phyloP scores from a whole-genome alignment of 495 filamentous ascomycete species.

The Podospora conica region DNA sequence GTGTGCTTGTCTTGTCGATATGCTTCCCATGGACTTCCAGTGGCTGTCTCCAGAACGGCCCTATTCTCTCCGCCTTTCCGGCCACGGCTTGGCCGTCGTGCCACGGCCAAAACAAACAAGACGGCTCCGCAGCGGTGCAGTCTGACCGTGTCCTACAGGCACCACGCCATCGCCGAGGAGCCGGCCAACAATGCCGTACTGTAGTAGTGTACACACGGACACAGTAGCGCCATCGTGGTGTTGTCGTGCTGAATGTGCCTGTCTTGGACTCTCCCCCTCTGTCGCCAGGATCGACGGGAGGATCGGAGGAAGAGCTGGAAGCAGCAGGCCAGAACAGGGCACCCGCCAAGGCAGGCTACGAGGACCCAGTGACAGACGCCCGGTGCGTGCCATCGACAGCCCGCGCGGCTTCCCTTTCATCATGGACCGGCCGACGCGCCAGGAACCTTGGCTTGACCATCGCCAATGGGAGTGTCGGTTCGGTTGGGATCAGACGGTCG shows the following conservation, averaged over 20 bases:
- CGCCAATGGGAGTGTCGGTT: background rate
- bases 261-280: background rate
- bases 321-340: background rate
- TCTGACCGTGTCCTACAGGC: background rate
- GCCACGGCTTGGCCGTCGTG: background rate
- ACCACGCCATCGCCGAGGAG: background rate
- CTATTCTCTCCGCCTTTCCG: background rate
- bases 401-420: no score
- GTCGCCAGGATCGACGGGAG: background rate
- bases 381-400: constrained; percentile 5
- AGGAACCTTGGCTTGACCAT: background rate
- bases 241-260: background rate
- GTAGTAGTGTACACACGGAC: no score
- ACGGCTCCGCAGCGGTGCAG: background rate
- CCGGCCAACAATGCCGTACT: no score
- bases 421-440: background rate
- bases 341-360: background rate
- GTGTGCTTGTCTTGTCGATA: background rate
- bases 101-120: background rate
- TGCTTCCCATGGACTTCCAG: background rate
- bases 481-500: background rate
- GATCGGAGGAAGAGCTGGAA: background rate
- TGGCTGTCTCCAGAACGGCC: background rate
- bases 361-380: background rate
- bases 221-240: background rate